A percentile compares a stretch with the other conserved stretches of the same genome.
phyloP scores from a whole-genome alignment of 2,329 filamentous ascomycete species.

The Talaromyces amestolkiae region DNA sequence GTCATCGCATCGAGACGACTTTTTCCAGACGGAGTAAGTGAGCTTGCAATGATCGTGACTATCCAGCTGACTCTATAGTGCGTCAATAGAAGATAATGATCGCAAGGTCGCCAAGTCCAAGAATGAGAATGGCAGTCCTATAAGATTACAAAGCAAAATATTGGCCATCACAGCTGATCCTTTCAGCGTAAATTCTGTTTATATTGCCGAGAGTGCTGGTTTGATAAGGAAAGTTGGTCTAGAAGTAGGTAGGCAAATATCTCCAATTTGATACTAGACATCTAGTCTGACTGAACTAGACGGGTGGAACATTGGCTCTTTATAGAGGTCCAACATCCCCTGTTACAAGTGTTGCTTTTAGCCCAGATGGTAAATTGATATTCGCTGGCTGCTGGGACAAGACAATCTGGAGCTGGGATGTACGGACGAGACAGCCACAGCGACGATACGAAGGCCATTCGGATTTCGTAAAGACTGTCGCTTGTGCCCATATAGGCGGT shows the following conservation, averaged over 20 bases:
- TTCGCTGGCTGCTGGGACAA: constrained; percentile 97
- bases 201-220: constrained; percentile 85
- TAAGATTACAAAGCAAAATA: constrained; percentile 80
- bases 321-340: constrained; percentile 78
- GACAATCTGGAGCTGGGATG: constrained; percentile 79
- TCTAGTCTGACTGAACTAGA: constrained; percentile 32
- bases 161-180: constrained; percentile 71
- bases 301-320: constrained; percentile 43
- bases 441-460: constrained; percentile 70
- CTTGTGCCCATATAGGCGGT: constrained; percentile 60
- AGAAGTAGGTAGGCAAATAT: constrained; percentile 60
- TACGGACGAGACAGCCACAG: constrained; percentile 54
- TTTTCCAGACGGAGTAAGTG: constrained; percentile 86
- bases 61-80: constrained; percentile 31
- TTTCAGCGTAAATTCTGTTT: constrained; percentile 60
- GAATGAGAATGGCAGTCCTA: constrained; percentile 80
- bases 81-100: constrained; percentile 50
- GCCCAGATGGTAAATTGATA: constrained; percentile 56
- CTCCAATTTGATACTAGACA: neutral
- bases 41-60: neutral
- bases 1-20: constrained; percentile 72
- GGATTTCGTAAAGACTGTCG: constrained; percentile 86
- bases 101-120: constrained; percentile 70
- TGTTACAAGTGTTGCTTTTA: constrained; percentile 71
- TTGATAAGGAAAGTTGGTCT: constrained; percentile 70